Percentiles rank a stretch among this genome's conserved stretches.
These are phyloP conservation scores for Alliaria petiolata DNA, from an alignment of 345 rosid species.

Conservation along the genomic window DNA sequence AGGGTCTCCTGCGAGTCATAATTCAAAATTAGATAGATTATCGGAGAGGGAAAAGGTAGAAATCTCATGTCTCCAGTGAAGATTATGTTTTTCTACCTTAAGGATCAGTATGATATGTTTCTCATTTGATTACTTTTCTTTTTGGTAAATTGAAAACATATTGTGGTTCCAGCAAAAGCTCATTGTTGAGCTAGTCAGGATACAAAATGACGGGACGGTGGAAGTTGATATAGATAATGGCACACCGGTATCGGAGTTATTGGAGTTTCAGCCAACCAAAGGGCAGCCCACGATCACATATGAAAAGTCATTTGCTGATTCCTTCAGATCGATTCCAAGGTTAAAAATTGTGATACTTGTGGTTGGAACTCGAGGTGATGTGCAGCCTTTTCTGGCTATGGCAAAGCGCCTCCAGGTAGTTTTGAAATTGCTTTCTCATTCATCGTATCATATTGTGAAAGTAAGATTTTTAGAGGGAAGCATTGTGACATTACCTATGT, in stretches of 20 bases:
- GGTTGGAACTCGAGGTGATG: conserved; percentile 99
- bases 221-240: conserved; percentile 75
- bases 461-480: background rate
- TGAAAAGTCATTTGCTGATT: conserved; percentile 36
- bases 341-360: conserved; percentile 80
- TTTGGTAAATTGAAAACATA: background rate
- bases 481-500: background rate
- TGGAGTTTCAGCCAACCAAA: conserved; percentile 61
- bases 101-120: background rate
- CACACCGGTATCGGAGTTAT: conserved; percentile 67
- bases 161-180: conserved; percentile 60
- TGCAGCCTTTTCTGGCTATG: conserved; percentile 90
- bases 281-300: conserved; percentile 41
- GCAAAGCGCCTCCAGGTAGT: conserved; percentile 95
- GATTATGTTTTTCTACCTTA: background rate
- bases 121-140: background rate
- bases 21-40: conserved; percentile 62
- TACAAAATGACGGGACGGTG: conserved; percentile 93
- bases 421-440: background rate
- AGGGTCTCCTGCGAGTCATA: conserved; percentile 43
- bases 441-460: background rate
- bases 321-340: conserved; percentile 64
- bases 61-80: background rate
- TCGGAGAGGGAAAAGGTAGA: conserved; percentile 85
- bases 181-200: conserved; percentile 75